Evolutionary conservation across 768 basidiomycete species (phyloP).

Genomic region (Erythrobasidium yunnanense): DNA sequence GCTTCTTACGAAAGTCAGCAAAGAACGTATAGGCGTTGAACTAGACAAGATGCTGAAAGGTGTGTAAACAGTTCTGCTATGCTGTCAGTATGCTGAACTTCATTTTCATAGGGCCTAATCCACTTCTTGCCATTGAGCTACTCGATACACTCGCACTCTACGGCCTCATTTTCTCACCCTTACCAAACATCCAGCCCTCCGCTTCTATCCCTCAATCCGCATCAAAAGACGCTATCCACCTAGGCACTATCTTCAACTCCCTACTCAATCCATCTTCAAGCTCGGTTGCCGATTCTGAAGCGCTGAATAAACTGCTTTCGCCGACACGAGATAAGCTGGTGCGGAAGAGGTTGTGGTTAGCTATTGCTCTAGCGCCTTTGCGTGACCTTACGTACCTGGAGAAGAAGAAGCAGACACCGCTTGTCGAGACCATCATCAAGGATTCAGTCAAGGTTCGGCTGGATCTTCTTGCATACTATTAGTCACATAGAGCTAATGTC

Average conservation of each 20-base stretch:
- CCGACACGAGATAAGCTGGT: constrained; percentile 43
- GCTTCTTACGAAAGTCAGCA: constrained; percentile 65
- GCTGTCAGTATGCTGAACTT: not conserved
- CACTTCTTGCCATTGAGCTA: constrained; percentile 61
- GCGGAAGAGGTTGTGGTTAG: constrained; percentile 59
- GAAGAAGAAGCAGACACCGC: constrained; percentile 54
- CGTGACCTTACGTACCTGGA: constrained; percentile 52
- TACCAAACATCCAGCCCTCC: constrained; percentile 27
- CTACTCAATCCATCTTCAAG: constrained; percentile 1
- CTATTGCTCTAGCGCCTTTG: constrained; percentile 65
- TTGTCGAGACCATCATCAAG: constrained; percentile 60
- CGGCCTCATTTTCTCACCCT: constrained; percentile 40
- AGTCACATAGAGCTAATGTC: too few species aligned
- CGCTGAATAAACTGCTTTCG: constrained; percentile 46
- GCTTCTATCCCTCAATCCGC: constrained; percentile 27
- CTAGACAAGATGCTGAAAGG: constrained; percentile 88
- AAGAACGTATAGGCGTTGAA: constrained; percentile 86
- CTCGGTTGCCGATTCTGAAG: constrained; percentile 18
- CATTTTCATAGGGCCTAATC: constrained; percentile 53
- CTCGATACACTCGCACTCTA: constrained; percentile 65
- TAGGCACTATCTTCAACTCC: not conserved
- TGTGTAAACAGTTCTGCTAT: constrained; percentile 35
- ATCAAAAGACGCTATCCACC: not conserved
- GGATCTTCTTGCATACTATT: constrained; percentile 1
- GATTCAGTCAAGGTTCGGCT: constrained; percentile 60